Base-by-base conservation (phyloP, 495 filamentous ascomycete genomes). In the Xylaria grammica region DNA sequence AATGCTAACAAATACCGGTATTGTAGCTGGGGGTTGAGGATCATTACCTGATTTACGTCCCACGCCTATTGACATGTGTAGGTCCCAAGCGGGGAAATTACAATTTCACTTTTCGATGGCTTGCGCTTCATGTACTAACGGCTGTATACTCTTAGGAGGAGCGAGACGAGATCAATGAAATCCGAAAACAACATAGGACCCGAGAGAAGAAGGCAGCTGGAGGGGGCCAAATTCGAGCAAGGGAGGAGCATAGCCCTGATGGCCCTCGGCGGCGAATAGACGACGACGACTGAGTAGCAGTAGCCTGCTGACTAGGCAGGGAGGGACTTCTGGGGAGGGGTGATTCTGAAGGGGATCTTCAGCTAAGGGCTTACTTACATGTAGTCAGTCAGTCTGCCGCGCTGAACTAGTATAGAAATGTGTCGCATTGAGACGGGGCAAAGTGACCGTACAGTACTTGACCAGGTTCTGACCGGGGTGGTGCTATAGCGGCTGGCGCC, bases 231-330 rank as follows among this genome's bases (percentile, higher is more conserved):
- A 15, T 54, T 36, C 51, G 51, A 38, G 32, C 52, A 3, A 29
- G 53, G 22, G 53, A 19, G 27, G 53, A 56, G 13, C 53, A 56
- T 19, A 56, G 53, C 22, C 53, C 53, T 3, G 53, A 56, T n/a
- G 22, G 34, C 19, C 53, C 53, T 1, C 53, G 53, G 20, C 34
- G 34, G 22, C 34, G 2, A 26, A 17, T 56, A 5, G 34, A 56
- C 3, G 34, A 56, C 9, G 34, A 40, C 9, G 34, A 56, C 15
- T 53, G 30, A 53, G 17, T 15, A 13, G 5, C n/a, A n/a, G n/a
- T n/a, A n/a, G n/a, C n/a, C n/a, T n/a, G n/a, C n/a, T n/a, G n/a
- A n/a, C n/a, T n/a, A n/a, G n/a, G n/a, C n/a, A n/a, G n/a, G n/a
- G n/a, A n/a, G n/a, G n/a, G n/a, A n/a, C n/a, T n/a, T n/a, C n/a